Percentiles rank a stretch among this genome's conserved stretches.
These are phyloP conservation scores for Sporormia fimetaria DNA, from an alignment of 495 filamentous ascomycete species.

Conservation along the genomic window DNA sequence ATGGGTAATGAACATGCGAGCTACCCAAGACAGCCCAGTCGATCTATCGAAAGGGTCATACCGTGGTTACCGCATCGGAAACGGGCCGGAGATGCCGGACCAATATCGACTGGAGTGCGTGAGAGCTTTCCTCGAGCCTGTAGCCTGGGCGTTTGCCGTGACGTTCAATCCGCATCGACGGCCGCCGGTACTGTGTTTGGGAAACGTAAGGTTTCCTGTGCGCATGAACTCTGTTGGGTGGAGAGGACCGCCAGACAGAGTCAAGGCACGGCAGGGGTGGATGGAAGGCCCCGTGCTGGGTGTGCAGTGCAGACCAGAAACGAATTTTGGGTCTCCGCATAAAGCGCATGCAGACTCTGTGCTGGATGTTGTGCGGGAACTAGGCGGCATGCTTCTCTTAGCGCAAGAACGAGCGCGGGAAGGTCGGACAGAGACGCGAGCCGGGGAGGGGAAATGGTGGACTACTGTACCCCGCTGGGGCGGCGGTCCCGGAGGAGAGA, in stretches of 20 bases:
- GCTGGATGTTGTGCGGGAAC: conserved; percentile 50
- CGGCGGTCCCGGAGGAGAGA: conserved; percentile 36
- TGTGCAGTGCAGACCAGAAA: conserved; percentile 49
- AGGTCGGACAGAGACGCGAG: conserved; percentile 47
- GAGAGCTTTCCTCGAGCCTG: conserved; percentile 62
- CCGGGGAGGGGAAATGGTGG: conserved; percentile 78
- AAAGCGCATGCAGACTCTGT: conserved; percentile 30
- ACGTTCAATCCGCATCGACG: conserved; percentile 42
- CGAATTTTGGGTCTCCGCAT: conserved; percentile 36
- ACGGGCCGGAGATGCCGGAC: conserved; percentile 63
- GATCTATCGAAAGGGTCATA: conserved; percentile 26
- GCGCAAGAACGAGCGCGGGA: conserved; percentile 75
- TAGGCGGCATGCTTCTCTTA: conserved; percentile 60
- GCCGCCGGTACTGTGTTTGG: conserved; percentile 27
- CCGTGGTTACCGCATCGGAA: conserved; percentile 43
- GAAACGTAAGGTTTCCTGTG: conserved; percentile 42
- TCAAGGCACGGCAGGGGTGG: conserved; percentile 57
- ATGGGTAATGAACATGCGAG: conserved; percentile 1
- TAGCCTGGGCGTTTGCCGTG: conserved; percentile 69
- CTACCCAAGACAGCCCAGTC: conserved; percentile 3
- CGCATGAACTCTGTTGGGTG: conserved; percentile 49
- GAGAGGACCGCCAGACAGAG: conserved; percentile 54
- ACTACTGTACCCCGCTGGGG: conserved; percentile 63
- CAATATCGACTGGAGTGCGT: conserved; percentile 61
- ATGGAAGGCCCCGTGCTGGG: conserved; percentile 62